Conservation (phyloP, 2,329 filamentous ascomycete genomes). For the Pseudodiploospora longispora region DNA sequence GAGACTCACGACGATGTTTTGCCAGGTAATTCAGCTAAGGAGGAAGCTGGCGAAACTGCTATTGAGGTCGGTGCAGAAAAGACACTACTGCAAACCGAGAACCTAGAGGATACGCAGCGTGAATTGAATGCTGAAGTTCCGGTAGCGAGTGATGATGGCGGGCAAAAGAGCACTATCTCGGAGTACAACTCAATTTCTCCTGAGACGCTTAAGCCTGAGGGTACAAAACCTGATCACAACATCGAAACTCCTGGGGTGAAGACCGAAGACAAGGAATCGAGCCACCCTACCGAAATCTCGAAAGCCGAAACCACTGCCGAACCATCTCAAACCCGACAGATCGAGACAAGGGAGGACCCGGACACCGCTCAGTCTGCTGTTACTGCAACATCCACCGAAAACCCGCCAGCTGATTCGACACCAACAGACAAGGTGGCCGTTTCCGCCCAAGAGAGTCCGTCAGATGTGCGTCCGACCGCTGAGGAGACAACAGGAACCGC, state of each 20-base stretch:
- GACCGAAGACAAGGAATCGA: constrained; percentile 3
- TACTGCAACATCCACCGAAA: not conserved
- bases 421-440: not conserved
- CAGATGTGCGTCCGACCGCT: not conserved
- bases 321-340: constrained; percentile 2
- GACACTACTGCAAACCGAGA: too few relatives aligned
- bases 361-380: constrained; percentile 3
- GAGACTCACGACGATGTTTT: too few relatives aligned
- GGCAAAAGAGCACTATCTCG: constrained; percentile 2
- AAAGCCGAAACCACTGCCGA: constrained; percentile 3
- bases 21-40: too few relatives aligned
- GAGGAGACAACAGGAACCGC: constrained; percentile 1
- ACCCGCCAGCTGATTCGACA: not conserved
- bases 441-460: not conserved
- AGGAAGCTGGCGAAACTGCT: not conserved
- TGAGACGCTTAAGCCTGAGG: constrained; percentile 5
- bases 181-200: constrained; percentile 2
- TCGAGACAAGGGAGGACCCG: constrained; percentile 1
- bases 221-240: constrained; percentile 4
- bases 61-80: not conserved
- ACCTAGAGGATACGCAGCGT: not conserved
- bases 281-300: constrained; percentile 2
- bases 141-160: constrained; percentile 1
- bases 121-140: constrained; percentile 2
- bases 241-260: constrained; percentile 1